Percentiles rank a stretch among this genome's conserved stretches.
Evolutionary conservation across 2,329 filamentous ascomycete species (phyloP).

Genomic region (Phoma sp.): DNA sequence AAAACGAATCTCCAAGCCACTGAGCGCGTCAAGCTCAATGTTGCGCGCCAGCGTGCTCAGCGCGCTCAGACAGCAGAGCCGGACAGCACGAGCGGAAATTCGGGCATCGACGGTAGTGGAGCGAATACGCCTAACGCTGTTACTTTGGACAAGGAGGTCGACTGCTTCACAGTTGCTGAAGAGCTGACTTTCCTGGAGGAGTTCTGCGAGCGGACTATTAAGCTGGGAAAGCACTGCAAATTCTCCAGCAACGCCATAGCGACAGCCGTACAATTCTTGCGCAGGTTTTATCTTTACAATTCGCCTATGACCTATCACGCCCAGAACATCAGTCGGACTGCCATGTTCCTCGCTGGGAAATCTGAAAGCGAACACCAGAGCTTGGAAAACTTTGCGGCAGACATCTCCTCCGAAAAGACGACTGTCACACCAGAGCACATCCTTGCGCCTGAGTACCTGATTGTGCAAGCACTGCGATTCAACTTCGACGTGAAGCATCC

Average conservation of each 20-base stretch:
- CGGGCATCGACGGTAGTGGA: conserved; percentile 43
- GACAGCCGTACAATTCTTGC: conserved; percentile 87
- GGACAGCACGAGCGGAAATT: conserved; percentile 26
- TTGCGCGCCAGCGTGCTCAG: conserved; percentile 56
- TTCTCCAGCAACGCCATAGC: conserved; percentile 69
- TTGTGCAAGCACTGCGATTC: conserved; percentile 91
- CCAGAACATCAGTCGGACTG: conserved; percentile 84
- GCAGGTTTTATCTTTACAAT: conserved; percentile 94
- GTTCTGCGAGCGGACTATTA: conserved; percentile 69
- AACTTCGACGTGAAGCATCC: conserved; percentile 93
- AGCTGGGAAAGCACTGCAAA: conserved; percentile 64
- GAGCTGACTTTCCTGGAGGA: conserved; percentile 82
- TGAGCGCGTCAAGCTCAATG: conserved; percentile 66
- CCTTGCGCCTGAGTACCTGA: conserved; percentile 87
- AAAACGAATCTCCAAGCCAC: conserved; percentile 82
- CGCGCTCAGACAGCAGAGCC: conserved; percentile 42
- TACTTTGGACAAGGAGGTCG: conserved; percentile 60
- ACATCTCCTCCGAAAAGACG: conserved; percentile 34
- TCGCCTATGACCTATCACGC: conserved; percentile 96
- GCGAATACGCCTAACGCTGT: conserved; percentile 34
- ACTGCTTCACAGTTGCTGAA: conserved; percentile 82
- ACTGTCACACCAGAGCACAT: conserved; percentile 78
- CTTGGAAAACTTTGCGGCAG: conserved; percentile 62
- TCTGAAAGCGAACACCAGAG: conserved; percentile 83
- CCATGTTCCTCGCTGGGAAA: conserved; percentile 92